Evolutionary conservation across 768 basidiomycete species (phyloP).

Genomic region (Clitopilus passeckerianus): DNA sequence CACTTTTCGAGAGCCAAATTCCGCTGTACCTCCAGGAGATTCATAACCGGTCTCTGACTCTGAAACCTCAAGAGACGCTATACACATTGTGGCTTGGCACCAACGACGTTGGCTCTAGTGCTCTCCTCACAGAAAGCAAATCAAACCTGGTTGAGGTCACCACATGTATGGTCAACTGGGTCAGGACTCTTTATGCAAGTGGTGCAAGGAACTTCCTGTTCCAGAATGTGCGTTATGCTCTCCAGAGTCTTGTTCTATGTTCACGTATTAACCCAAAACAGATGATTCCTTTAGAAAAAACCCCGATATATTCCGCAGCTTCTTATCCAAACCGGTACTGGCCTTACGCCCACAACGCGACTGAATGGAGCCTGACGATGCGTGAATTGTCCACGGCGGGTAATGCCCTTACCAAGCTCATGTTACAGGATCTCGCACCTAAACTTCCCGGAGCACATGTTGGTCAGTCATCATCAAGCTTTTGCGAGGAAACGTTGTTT

Average conservation of each 20-base stretch:
- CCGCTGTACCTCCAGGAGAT: conserved; percentile 44
- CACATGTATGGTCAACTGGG: conserved; percentile 56
- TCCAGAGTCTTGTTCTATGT: background rate
- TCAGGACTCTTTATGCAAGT: conserved; percentile 46
- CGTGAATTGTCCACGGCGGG: conserved; percentile 44
- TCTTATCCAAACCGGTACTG: conserved; percentile 49
- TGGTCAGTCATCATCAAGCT: conserved; percentile 28
- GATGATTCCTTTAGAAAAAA: conserved; percentile 54
- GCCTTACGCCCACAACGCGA: conserved; percentile 45
- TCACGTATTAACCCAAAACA: conserved; percentile 11
- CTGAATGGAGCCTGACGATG: conserved; percentile 55
- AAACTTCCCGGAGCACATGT: conserved; percentile 50
- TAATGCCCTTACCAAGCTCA: conserved; percentile 45
- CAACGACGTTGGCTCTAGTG: conserved; percentile 53
- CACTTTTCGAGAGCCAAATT: conserved; percentile 54
- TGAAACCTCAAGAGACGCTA: conserved; percentile 42
- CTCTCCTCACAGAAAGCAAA: conserved; percentile 46
- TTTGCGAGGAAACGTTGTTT: too few relatives aligned
- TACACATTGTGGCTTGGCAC: conserved; percentile 70
- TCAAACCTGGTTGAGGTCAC: conserved; percentile 58
- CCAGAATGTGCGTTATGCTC: conserved; percentile 48
- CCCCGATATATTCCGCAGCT: conserved; percentile 39
- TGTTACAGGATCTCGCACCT: conserved; percentile 43
- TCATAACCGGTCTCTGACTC: conserved; percentile 35
- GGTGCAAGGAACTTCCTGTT: conserved; percentile 68